phyloP scores from a whole-genome alignment of 2,329 filamentous ascomycete genomes.

The Aspergillus felis region DNA sequence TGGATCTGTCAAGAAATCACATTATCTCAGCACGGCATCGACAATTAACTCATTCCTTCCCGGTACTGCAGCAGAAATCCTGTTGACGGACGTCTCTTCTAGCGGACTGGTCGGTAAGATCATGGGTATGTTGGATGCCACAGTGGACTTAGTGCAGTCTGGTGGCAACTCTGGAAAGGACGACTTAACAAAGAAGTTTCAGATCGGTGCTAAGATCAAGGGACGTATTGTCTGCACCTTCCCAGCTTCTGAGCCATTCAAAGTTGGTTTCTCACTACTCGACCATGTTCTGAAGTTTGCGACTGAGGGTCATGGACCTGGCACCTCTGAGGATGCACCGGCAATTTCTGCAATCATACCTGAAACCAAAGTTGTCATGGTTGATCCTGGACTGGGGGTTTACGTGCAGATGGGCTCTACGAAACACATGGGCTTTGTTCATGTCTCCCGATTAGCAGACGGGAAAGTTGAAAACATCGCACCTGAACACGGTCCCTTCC shows the following conservation, averaged over 20 bases:
- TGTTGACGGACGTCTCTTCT: conserved; percentile 70
- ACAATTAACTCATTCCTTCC: conserved; percentile 88
- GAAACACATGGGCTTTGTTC: conserved; percentile 76
- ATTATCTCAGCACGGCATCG: conserved; percentile 69
- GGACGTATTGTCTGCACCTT: conserved; percentile 86
- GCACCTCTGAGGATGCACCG: conserved; percentile 44
- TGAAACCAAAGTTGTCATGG: conserved; percentile 72
- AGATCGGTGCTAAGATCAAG: conserved; percentile 77
- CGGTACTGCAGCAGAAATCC: conserved; percentile 81
- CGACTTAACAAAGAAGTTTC: conserved; percentile 73
- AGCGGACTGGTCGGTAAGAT: conserved; percentile 84
- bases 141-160: conserved; percentile 85
- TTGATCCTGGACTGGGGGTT: conserved; percentile 75
- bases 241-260: conserved; percentile 71
- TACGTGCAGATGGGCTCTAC: conserved; percentile 69
- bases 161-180: conserved; percentile 66
- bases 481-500: conserved; percentile 71
- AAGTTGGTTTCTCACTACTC: conserved; percentile 81
- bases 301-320: conserved; percentile 27
- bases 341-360: conserved; percentile 67
- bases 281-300: conserved; percentile 74
- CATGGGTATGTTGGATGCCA: conserved; percentile 86
- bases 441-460: conserved; percentile 90
- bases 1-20: conserved; percentile 62
- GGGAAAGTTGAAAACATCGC: conserved; percentile 81